Evolutionary conservation across 1,139 yeast species (phyloP), one percentile per base, ranked within the genome.

Genomic region (Trichomonascaceae sp.): DNA sequence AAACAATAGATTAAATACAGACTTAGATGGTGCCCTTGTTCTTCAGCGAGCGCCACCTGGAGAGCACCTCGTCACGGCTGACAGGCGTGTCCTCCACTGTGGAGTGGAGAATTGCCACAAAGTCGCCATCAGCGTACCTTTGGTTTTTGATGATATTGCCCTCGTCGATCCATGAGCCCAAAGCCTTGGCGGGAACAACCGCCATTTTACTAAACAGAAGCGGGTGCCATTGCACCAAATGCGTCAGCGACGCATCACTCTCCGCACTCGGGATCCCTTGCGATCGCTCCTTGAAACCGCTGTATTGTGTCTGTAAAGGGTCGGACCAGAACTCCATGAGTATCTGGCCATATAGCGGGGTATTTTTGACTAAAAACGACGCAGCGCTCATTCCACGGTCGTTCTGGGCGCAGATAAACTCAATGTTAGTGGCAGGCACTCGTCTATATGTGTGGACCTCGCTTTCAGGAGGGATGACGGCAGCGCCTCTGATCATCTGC

Each of bases 211-310:
- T 68, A 46, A 84, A 64, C 23, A 80, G 57, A 28, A 70, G 72
- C n/a, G 94, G 94, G 51, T 84, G 95, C 95, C 94, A 84, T 56
- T 82, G 94, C 42, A 82, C 64, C 36, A 81, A 65, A 53, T 84
- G 95, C 3, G 84, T 69, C 28, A 82, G 50, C 1, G 84, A 77
- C 13, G 57, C 54, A 34, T 56, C 58, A 20, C 9, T 8, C 11
- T 20, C 9, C 23, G 6, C 9, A 20, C 11, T 11, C 11, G 11
- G 23, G 9, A 20, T 11, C 11, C 23, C 23, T 8, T 20, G 23
- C 16, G 48, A 35, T 16, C 49, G 51, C 50, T 61, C 32, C n/a
- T 72, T 71, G 58, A 79, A 78, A 52, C 72, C 75, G 16, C 63
- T 66, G 54, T 79, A 84, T 33, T 67, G 64, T 50, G 76, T 67